A percentile compares a stretch with the other conserved stretches of the same genome.
phyloP scores from a whole-genome alignment of 2,329 filamentous ascomycete genomes.

The Penicillium hordei region DNA sequence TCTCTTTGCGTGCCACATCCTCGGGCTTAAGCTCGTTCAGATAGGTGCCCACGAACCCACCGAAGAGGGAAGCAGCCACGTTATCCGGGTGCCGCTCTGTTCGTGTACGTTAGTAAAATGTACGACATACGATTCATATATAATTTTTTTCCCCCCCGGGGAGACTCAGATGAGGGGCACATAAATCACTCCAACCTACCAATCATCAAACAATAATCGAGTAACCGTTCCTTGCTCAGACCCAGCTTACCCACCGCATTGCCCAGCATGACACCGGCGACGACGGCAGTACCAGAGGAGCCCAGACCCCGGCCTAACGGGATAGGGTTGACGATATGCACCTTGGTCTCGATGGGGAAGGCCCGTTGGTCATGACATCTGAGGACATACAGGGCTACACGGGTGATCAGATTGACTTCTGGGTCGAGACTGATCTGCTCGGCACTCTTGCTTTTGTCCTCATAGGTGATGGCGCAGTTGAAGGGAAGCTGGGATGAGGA shows the following conservation, averaged over 20 bases:
- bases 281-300: constrained; percentile 93
- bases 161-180: background rate
- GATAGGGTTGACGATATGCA: constrained; percentile 95
- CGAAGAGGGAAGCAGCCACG: constrained; percentile 90
- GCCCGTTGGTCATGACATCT: constrained; percentile 82
- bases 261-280: constrained; percentile 88
- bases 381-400: constrained; percentile 90
- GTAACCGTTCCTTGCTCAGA: constrained; percentile 74
- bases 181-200: constrained; percentile 50
- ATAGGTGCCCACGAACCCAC: constrained; percentile 95
- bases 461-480: constrained; percentile 85
- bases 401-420: constrained; percentile 86
- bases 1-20: constrained; percentile 86
- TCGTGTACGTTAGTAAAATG: constrained; percentile 15
- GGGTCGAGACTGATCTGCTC: constrained; percentile 78
- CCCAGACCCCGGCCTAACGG: constrained; percentile 88
- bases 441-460: constrained; percentile 71
- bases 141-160: background rate
- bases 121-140: background rate
- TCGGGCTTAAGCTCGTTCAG: constrained; percentile 87
- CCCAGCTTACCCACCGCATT: constrained; percentile 82
- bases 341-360: constrained; percentile 82
- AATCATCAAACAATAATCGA: constrained; percentile 98
- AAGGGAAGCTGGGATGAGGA: constrained; percentile 37
- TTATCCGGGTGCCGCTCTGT: constrained; percentile 83